Evolutionary conservation across 1,284 basidiomycete species (phyloP), one percentile per base, ranked within the genome.

Genomic region (Cutaneotrichosporon mucoides): DNA sequence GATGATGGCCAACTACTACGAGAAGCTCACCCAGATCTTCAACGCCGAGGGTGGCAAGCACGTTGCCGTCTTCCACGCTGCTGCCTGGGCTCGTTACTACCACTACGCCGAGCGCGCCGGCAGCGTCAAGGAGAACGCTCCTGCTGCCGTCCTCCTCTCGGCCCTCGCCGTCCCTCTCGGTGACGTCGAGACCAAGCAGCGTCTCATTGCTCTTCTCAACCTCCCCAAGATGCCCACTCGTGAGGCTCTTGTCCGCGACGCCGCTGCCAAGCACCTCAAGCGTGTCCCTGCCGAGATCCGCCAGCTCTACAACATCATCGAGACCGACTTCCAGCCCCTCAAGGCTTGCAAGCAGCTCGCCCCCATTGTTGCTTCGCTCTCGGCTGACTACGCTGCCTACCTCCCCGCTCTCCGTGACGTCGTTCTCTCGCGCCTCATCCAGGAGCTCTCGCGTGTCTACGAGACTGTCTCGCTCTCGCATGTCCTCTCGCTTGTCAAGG

Each of bases 1-100:
- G 6, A 97, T 98, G 92, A 98, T 99, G 95, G 93, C 93, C 63
- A 93, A 92, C 77, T 99, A 98, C 81, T 99, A 98, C 80, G 94
- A 98, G 79, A 98, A 98, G 81, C 86, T 98, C 64, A 92, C 93
- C 48, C 88, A 89, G 71, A 97, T 99, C 71, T 99, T 99, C 75
- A 81, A 80, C 64, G 77, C 78, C 45, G 79, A 79, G 63, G 79
- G 78, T 57, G 76, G 76, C 51, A 77, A 76, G 63, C 82, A 92
- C 68, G 91, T 91, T 79, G 94, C 91, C 66, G 83, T 99, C 43
- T 99, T 95, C 81, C 95, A 99, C 76, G 95, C 96, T 57, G 93
- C 95, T 15, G 92, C 96, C 0, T 98, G 93, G 92, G 87, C 89
- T 59, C 84, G 89, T 59, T 97, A 94, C 78, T 88, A 76, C 61